Evolutionary conservation across 495 filamentous ascomycete species (phyloP), one percentile per base, ranked within the genome.

Genomic region (Aspergillus sclerotioniger): DNA sequence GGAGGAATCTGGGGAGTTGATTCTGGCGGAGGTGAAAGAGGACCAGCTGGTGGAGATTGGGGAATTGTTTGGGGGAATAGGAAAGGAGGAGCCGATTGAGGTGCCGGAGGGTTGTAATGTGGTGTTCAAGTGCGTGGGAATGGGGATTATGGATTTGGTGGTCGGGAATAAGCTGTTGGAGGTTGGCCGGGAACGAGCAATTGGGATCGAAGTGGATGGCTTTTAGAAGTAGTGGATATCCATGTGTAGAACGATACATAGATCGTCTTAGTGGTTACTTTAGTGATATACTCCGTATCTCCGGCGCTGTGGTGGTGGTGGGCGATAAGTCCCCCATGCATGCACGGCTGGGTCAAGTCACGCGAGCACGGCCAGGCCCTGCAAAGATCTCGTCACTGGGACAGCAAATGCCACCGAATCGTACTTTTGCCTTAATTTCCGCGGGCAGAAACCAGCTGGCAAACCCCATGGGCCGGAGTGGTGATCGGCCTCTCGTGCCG

Each of bases 1-100:
- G 60, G 83, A 86, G 65, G 92, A 97, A 66, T 87, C 92, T 0
- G 94, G 94, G 3, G 94, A 98, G 78, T 72, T 98, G 53, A 90
- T 93, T 35, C 82, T 86, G 60, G 90, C 90, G 0, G 82, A 82
- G 8, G 67, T 97, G 6, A 69, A 70, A 33, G 79, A 84, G 6
- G 78, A 82, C 17, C 84, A 95, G 59, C 73, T 97, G 29, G 82
- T 92, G 8, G 92, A 98, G 80, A 79, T 92, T 37, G 92, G 92
- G 0, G 91, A 95, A 65, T 62, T 96, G 56, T 80, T 91, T 48
- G 87, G 88, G 77, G 62, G 71, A 55, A 61, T 70, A 57, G 67
- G 70, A 44, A 60, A 61, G 39, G 53, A 35, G 0, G 59, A 59
- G 6, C 10, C 61, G 0, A 25, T 74, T 25, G 44, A 61, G 37